A percentile compares a stretch with the other conserved stretches of the same genome.
Conservation (phyloP, 2,329 filamentous ascomycete species). For the Diaporthe citri region DNA sequence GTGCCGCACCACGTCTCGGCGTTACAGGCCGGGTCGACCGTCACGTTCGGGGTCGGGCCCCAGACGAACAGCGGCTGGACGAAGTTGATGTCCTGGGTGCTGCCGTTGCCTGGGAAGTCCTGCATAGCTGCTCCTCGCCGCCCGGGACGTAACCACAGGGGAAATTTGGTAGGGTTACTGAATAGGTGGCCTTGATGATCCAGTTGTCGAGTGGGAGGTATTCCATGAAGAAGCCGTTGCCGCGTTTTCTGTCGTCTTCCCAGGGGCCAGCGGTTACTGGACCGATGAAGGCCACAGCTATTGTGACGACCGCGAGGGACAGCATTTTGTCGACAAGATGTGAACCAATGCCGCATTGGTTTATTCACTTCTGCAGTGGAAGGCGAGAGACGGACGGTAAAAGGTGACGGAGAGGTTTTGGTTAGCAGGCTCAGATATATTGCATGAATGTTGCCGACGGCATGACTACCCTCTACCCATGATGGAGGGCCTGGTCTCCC, state of each 20-base stretch:
- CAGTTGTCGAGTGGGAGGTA: not conserved
- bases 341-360: not conserved
- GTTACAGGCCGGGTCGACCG: not conserved
- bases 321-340: not conserved
- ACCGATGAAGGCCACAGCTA: not conserved
- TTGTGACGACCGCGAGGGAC: not conserved
- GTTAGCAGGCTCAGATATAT: not conserved
- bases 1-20: not conserved
- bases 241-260: not conserved
- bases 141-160: not conserved
- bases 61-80: slow-evolving; percentile 1
- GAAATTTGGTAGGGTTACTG: not conserved
- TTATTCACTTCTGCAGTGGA: rapidly evolving
- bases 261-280: not conserved
- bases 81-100: slow-evolving; percentile 3
- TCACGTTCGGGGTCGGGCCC: not conserved
- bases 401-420: too few relatives aligned
- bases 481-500: not conserved
- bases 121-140: slow-evolving; percentile 5
- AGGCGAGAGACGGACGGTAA: not conserved
- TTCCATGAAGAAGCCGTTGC: slow-evolving; percentile 5
- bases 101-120: not conserved
- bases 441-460: not conserved
- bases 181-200: not conserved
- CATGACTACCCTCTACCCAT: not conserved